These are phyloP conservation scores for Vaccinium vitisidaea DNA, from an alignment of 148 eudicot genomes.

Conservation along the genomic window DNA sequence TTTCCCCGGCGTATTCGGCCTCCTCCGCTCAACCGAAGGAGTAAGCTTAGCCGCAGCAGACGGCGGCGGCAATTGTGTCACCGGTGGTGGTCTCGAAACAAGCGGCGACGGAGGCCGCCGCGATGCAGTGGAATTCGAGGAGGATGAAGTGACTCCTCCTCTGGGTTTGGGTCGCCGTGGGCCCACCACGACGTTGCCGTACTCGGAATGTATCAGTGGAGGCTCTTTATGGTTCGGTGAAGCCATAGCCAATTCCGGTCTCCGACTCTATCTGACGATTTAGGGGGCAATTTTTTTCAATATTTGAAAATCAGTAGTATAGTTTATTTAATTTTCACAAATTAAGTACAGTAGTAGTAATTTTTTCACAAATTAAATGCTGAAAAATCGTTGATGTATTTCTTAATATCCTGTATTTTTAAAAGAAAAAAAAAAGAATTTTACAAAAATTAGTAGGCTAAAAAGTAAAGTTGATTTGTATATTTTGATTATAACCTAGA, in stretches of 20 bases:
- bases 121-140: slow-evolving; percentile 28
- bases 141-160: slow-evolving; percentile 48
- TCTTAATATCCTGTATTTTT: too few species aligned
- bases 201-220: slow-evolving; percentile 52
- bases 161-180: slow-evolving; percentile 50
- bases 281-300: slow-evolving; percentile 15
- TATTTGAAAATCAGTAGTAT: not conserved
- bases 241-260: slow-evolving; percentile 17
- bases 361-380: too few species aligned
- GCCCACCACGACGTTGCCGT: slow-evolving; percentile 27
- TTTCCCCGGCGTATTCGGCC: too few species aligned
- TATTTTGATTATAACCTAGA: too few species aligned
- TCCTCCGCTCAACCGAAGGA: too few species aligned
- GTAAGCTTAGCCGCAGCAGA: too few species aligned
- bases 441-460: too few species aligned
- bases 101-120: slow-evolving; percentile 53
- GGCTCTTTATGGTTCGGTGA: slow-evolving; percentile 39
- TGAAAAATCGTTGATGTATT: too few species aligned
- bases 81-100: not conserved
- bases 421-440: too few species aligned
- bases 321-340: not conserved
- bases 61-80: too few species aligned
- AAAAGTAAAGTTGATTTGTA: too few species aligned
- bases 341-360: not conserved
- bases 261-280: slow-evolving; percentile 21